Conservation (phyloP, 2,329 filamentous ascomycete species). For the Alternaria infectoria region DNA sequence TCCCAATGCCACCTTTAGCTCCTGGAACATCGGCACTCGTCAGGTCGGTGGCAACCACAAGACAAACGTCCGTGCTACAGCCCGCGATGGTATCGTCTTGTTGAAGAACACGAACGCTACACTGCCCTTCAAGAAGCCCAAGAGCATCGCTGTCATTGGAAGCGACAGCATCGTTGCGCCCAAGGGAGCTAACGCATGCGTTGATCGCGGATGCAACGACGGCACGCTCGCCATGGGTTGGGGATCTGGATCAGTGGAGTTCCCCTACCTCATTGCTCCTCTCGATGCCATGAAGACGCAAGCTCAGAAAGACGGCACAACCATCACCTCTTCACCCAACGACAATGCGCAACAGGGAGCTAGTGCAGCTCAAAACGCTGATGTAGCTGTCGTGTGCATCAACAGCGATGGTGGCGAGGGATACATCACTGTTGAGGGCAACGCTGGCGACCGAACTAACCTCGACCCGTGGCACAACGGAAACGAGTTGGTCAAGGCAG, state of each 20-base stretch:
- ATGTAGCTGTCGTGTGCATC: conserved; percentile 56
- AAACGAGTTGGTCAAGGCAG: conserved; percentile 49
- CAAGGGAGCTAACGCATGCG: conserved; percentile 78
- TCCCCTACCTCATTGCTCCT: conserved; percentile 54
- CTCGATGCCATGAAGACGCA: conserved; percentile 51
- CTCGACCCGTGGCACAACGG: conserved; percentile 56
- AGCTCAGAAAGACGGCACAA: conserved; percentile 47
- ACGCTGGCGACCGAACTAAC: conserved; percentile 57
- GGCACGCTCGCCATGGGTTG: conserved; percentile 73
- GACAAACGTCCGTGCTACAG: conserved; percentile 49
- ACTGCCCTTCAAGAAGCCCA: conserved; percentile 72
- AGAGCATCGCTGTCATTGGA: conserved; percentile 71
- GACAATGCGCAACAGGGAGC: conserved; percentile 48
- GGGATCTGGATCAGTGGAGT: conserved; percentile 64
- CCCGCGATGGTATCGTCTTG: conserved; percentile 57
- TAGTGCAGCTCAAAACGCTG: conserved; percentile 45
- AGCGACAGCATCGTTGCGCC: conserved; percentile 80
- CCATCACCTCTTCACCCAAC: conserved; percentile 47
- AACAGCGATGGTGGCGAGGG: conserved; percentile 58
- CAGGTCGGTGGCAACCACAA: conserved; percentile 51
- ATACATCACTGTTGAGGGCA: conserved; percentile 55
- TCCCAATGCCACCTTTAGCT: conserved; percentile 53
- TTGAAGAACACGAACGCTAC: conserved; percentile 70
- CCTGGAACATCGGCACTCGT: conserved; percentile 51
- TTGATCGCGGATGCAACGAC: conserved; percentile 68